These are phyloP conservation scores for Micractinium sp. DNA, from an alignment of 139 green algal genomes.

Conservation along the genomic window DNA sequence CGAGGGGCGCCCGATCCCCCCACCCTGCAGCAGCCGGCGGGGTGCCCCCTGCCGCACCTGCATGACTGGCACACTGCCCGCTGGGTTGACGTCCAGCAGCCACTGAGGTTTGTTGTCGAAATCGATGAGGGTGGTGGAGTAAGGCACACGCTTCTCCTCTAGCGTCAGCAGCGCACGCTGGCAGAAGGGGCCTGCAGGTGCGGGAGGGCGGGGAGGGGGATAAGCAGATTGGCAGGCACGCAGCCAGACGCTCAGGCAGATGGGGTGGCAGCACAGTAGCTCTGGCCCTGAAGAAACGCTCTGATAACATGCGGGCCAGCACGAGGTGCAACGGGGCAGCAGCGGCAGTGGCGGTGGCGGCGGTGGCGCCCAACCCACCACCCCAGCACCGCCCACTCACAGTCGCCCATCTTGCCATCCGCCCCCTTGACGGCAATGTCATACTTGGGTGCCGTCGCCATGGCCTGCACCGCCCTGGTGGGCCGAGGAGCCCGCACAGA, in stretches of 20 bases:
- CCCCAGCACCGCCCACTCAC: constrained; percentile 35
- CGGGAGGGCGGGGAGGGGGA: background rate
- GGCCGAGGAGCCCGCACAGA: background rate
- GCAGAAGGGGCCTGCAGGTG: constrained; percentile 82
- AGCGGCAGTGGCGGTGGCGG: background rate
- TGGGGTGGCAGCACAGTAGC: too few relatives aligned
- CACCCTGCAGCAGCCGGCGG: background rate
- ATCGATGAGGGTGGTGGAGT: constrained; percentile 77
- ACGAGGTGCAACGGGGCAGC: too few relatives aligned
- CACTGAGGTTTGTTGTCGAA: constrained; percentile 89
- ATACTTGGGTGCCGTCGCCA: background rate
- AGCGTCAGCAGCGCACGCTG: constrained; percentile 87
- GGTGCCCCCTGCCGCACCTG: constrained; percentile 42
- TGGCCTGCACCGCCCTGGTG: background rate
- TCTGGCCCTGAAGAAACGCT: too few relatives aligned
- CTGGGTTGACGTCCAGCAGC: constrained; percentile 72
- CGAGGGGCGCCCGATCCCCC: background rate
- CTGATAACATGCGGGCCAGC: too few relatives aligned
- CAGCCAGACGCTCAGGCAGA: too few relatives aligned
- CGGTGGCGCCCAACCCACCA: background rate
- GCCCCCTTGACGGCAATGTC: constrained; percentile 69
- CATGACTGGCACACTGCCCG: constrained; percentile 87
- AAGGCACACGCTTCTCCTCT: constrained; percentile 80
- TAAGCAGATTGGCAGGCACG: background rate
- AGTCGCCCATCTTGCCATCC: constrained; percentile 62